phyloP scores from a whole-genome alignment of 2,329 filamentous ascomycete genomes.

The Aphanoascus verrucosus region DNA sequence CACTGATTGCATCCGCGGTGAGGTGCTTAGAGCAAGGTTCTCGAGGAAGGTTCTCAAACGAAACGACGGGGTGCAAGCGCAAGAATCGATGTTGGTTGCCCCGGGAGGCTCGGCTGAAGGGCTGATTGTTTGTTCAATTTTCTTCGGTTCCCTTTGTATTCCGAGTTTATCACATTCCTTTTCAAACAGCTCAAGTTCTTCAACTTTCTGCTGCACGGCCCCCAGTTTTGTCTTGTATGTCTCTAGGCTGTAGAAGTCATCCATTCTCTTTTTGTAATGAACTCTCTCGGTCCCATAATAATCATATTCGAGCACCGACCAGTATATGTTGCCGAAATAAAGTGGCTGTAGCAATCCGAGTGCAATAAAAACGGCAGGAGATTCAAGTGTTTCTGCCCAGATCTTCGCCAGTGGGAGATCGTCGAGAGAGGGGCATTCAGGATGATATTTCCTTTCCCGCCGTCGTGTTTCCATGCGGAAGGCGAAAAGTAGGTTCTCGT shows the following conservation, averaged over 20 bases:
- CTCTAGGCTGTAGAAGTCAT: conserved; percentile 1
- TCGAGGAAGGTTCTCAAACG: background rate
- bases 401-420: conserved; percentile 1
- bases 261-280: background rate
- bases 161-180: conserved; percentile 3
- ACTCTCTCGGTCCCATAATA: conserved; percentile 6
- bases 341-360: conserved; percentile 2
- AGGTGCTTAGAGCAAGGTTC: background rate
- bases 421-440: background rate
- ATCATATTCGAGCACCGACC: conserved; percentile 1
- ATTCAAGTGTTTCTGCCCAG: background rate
- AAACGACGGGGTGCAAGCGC: background rate
- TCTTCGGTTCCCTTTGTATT: conserved; percentile 3
- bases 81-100: background rate
- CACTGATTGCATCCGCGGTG: background rate
- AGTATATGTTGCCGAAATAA: conserved; percentile 9
- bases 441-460: background rate
- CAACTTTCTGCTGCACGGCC: background rate
- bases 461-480: background rate
- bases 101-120: background rate
- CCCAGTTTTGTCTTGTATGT: background rate
- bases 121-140: background rate
- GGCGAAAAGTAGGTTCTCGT: background rate
- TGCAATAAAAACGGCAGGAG: background rate
- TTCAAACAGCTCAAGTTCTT: conserved; percentile 6